phyloP scores from a whole-genome alignment of 164 flowering plant species.

The Sextonia rubra region DNA sequence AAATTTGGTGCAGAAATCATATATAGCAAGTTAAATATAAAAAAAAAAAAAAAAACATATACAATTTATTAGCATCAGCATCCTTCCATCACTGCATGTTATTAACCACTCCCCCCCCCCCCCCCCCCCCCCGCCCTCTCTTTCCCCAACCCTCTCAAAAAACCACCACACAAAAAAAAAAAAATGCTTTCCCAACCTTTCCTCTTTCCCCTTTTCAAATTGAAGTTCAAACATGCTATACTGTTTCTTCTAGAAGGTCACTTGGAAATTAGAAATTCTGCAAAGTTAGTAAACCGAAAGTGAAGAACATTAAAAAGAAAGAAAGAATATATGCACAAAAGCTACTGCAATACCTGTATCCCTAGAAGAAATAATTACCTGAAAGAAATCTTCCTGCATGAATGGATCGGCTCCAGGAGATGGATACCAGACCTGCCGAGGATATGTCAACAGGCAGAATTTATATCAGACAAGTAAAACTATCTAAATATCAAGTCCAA shows the following conservation, averaged over 20 bases:
- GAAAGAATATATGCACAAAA: not conserved
- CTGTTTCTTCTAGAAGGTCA: not conserved
- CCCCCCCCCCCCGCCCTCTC: no score
- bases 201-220: not conserved
- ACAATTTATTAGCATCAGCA: no score
- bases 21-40: no score
- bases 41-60: no score
- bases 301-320: not conserved
- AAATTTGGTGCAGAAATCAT: no score
- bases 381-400: conserved; percentile 96
- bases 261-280: not conserved
- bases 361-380: conserved; percentile 40
- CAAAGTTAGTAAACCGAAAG: not conserved
- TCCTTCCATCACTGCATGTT: no score
- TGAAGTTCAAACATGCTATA: not conserved
- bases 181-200: not conserved
- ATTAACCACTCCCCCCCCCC: no score
- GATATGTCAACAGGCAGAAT: conserved; percentile 41
- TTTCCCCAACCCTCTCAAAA: no score
- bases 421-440: conserved; percentile 96
- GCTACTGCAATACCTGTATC: not conserved
- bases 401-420: conserved; percentile 85
- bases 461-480: conserved; percentile 46
- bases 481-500: not conserved
- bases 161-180: no score